Percentiles rank a stretch among this genome's conserved stretches.
Evolutionary conservation across 192 early-diverging fungal genomes (phyloP).

Genomic region (Chytriomyces sp.): DNA sequence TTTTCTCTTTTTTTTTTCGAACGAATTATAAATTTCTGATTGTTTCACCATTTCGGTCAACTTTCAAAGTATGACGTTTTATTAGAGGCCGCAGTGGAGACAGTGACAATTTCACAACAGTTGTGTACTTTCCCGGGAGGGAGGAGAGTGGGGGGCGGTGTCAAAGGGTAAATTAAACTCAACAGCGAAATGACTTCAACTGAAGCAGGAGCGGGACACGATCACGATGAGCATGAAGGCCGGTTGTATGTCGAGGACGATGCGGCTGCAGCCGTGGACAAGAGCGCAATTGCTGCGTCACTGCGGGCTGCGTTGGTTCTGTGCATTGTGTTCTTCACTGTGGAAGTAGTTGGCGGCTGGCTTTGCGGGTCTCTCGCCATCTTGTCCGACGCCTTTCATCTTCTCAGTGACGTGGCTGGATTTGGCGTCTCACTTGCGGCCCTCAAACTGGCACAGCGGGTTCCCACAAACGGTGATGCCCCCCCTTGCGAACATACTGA

Average conservation of each 20-base stretch:
- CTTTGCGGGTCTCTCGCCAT: conserved; percentile 57
- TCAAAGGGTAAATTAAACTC: too few relatives aligned
- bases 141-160: neutral
- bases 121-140: neutral
- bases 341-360: conserved; percentile 59
- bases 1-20: too few relatives aligned
- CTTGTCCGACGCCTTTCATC: conserved; percentile 66
- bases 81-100: neutral
- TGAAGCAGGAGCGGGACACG: neutral
- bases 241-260: neutral
- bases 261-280: neutral
- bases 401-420: conserved; percentile 65
- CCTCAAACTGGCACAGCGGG: conserved; percentile 37
- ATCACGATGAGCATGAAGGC: neutral
- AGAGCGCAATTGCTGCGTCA: neutral
- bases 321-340: conserved; percentile 56
- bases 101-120: neutral
- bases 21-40: too few relatives aligned
- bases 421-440: conserved; percentile 66
- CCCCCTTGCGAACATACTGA: neutral
- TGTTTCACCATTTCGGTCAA: too few relatives aligned
- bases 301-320: conserved; percentile 59
- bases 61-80: neutral
- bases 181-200: neutral
- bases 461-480: neutral